These are phyloP conservation scores for Trichoderma sp. DNA, from an alignment of 2,329 filamentous ascomycete genomes.

Conservation along the genomic window DNA sequence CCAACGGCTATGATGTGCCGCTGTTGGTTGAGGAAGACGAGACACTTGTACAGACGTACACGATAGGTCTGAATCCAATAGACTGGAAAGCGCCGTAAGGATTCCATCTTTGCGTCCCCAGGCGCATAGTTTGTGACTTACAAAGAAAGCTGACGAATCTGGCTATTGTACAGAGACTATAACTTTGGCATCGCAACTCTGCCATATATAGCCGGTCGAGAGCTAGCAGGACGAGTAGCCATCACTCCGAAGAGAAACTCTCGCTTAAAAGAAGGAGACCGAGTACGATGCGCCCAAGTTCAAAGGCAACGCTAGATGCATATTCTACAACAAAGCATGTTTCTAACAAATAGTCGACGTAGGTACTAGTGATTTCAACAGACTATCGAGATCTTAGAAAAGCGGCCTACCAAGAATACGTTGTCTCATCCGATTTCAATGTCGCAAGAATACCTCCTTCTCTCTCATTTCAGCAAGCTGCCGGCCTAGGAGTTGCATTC, in stretches of 20 bases:
- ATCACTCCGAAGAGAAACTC: constrained; percentile 41
- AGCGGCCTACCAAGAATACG: constrained; percentile 71
- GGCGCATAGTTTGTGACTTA: background rate
- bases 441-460: constrained; percentile 60
- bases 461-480: constrained; percentile 56
- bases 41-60: constrained; percentile 62
- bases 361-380: constrained; percentile 67
- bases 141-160: background rate
- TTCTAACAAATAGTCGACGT: background rate
- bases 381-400: constrained; percentile 74
- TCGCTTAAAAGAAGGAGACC: constrained; percentile 58
- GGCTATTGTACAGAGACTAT: constrained; percentile 55
- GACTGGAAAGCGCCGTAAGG: constrained; percentile 74
- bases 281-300: constrained; percentile 37
- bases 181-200: constrained; percentile 69
- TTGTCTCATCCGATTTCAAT: constrained; percentile 65
- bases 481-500: constrained; percentile 70
- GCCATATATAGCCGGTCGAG: constrained; percentile 69
- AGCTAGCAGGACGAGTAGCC: constrained; percentile 67
- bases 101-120: background rate
- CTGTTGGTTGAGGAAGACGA: constrained; percentile 41
- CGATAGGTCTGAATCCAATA: constrained; percentile 74
- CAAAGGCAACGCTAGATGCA: background rate
- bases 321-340: too few relatives aligned
- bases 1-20: constrained; percentile 7